phyloP scores from a whole-genome alignment of 1,284 basidiomycete species.

The Ganoderma meredithae region DNA sequence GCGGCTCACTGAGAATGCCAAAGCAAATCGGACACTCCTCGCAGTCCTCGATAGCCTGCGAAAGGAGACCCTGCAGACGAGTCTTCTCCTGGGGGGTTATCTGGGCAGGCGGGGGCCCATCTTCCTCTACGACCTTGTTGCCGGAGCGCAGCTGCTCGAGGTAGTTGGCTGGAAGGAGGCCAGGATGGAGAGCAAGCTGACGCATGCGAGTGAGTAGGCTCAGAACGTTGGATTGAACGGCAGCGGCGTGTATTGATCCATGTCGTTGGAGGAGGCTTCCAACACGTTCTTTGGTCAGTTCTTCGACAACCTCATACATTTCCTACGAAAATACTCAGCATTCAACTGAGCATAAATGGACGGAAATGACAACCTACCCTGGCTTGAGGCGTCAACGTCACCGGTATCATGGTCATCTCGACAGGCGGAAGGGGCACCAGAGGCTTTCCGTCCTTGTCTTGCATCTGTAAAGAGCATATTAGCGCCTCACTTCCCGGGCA shows the following conservation, averaged over 20 bases:
- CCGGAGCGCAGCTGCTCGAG: constrained; percentile 66
- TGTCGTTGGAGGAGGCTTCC: constrained; percentile 58
- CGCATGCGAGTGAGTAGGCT: constrained; percentile 89
- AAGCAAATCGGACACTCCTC: constrained; percentile 90
- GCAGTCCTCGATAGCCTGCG: constrained; percentile 78
- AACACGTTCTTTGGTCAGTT: constrained; percentile 67
- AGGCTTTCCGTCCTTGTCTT: constrained; percentile 76
- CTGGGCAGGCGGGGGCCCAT: constrained; percentile 41
- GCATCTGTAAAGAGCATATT: constrained; percentile 61
- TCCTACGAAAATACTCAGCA: constrained; percentile 45
- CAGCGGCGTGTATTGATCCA: constrained; percentile 49
- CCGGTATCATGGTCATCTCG: constrained; percentile 74
- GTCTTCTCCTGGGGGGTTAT: constrained; percentile 59
- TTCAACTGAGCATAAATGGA: neutral
- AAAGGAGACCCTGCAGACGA: constrained; percentile 69
- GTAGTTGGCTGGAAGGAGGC: constrained; percentile 79
- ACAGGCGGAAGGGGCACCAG: constrained; percentile 83
- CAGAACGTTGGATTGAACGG: constrained; percentile 72
- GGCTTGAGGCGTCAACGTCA: constrained; percentile 73
- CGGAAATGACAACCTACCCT: constrained; percentile 44
- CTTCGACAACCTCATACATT: constrained; percentile 80
- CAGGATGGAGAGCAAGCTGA: constrained; percentile 84
- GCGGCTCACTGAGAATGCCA: constrained; percentile 65
- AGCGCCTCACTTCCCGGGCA: neutral
- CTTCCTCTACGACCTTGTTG: constrained; percentile 43